phyloP scores from a whole-genome alignment of 768 basidiomycete species.

The Termitomyces sp. region DNA sequence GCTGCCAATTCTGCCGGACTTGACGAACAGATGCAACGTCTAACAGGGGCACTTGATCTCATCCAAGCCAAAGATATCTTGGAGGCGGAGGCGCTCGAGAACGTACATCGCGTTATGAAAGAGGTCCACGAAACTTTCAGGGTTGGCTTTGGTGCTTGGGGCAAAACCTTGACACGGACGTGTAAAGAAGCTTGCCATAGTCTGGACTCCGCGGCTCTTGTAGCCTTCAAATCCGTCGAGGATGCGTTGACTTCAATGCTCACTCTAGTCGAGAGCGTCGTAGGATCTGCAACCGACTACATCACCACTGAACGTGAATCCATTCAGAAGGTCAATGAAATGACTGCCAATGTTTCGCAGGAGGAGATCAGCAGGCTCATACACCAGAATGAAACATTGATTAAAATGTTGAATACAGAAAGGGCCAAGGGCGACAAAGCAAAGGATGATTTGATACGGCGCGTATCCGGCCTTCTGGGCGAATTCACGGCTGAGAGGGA shows the following conservation, averaged over 20 bases:
- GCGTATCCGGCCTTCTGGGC: constrained; percentile 68
- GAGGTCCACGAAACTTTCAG: constrained; percentile 55
- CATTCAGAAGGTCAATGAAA: constrained; percentile 45
- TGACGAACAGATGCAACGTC: constrained; percentile 53
- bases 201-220: constrained; percentile 40
- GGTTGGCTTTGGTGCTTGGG: constrained; percentile 54
- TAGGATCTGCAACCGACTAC: constrained; percentile 57
- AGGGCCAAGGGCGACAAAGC: constrained; percentile 63
- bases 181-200: constrained; percentile 49
- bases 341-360: constrained; percentile 45
- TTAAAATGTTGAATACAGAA: constrained; percentile 63
- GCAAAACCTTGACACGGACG: constrained; percentile 45
- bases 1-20: constrained; percentile 50
- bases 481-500: constrained; percentile 73
- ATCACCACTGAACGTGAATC: constrained; percentile 54
- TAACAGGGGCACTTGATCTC: constrained; percentile 49
- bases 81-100: constrained; percentile 50
- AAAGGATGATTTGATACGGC: constrained; percentile 72
- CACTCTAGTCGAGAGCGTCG: constrained; percentile 57
- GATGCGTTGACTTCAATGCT: constrained; percentile 57
- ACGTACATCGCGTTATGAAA: constrained; percentile 47
- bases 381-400: constrained; percentile 68
- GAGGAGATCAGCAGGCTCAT: constrained; percentile 61
- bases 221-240: constrained; percentile 53
- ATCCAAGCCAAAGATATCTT: constrained; percentile 57